Evolutionary conservation across 2,329 filamentous ascomycete genomes (phyloP).

Genomic region (Cercospora citrullina): DNA sequence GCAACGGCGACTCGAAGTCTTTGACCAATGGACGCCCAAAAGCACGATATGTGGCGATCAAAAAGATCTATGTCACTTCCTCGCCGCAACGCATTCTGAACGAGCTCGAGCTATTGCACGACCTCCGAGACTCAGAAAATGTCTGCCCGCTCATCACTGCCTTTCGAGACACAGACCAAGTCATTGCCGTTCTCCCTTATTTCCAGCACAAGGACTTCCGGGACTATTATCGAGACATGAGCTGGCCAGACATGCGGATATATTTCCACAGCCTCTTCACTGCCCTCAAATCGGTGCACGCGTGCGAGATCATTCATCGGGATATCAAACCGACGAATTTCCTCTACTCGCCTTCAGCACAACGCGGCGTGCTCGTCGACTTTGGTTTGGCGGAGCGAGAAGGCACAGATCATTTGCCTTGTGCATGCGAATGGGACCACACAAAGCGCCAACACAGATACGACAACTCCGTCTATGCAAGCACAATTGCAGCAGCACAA

Average conservation of each 20-base stretch:
- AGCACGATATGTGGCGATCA: constrained; percentile 87
- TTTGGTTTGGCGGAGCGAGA: constrained; percentile 88
- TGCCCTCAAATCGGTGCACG: constrained; percentile 79
- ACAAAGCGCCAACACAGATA: constrained; percentile 61
- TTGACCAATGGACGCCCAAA: constrained; percentile 34
- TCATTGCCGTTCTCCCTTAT: constrained; percentile 91
- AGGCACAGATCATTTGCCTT: constrained; percentile 73
- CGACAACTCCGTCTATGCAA: constrained; percentile 60
- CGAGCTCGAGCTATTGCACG: constrained; percentile 89
- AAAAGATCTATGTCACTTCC: constrained; percentile 99
- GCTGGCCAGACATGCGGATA: constrained; percentile 77
- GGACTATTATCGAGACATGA: constrained; percentile 89
- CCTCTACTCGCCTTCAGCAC: constrained; percentile 78
- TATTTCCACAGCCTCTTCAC: constrained; percentile 89
- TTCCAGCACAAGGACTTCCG: constrained; percentile 95
- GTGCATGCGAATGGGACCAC: constrained; percentile 71
- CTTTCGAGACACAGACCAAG: constrained; percentile 92
- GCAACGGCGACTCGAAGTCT: constrained; percentile 25
- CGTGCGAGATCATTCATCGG: constrained; percentile 75
- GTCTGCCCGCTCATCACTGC: constrained; percentile 96
- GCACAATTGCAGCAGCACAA: constrained; percentile 46
- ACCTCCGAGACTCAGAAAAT: constrained; percentile 76
- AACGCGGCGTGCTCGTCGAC: constrained; percentile 91
- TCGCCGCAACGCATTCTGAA: constrained; percentile 92
- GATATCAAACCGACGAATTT: constrained; percentile 81